phyloP scores from a whole-genome alignment of 768 basidiomycete species.

The Rhodotorula toruloides region DNA sequence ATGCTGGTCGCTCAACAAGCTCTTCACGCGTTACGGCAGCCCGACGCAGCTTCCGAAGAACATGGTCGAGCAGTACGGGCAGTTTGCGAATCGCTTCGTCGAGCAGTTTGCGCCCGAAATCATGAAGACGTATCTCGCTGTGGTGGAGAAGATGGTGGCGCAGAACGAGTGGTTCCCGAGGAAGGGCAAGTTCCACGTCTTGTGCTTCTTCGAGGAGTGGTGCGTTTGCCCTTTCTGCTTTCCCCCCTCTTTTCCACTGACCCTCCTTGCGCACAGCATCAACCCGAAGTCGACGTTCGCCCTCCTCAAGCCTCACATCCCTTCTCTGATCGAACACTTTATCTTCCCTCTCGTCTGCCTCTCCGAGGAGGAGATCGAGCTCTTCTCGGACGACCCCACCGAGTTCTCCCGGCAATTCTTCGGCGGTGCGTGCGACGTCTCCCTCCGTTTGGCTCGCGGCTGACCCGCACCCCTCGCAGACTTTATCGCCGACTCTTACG shows the following conservation, averaged over 20 bases:
- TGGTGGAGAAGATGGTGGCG: conserved; percentile 63
- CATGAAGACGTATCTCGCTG: conserved; percentile 67
- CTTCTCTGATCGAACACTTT: conserved; percentile 69
- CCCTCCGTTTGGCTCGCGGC: not conserved
- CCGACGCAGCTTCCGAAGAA: conserved; percentile 75
- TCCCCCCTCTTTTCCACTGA: not conserved
- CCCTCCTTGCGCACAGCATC: conserved; percentile 53
- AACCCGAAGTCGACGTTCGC: conserved; percentile 91
- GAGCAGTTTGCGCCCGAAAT: conserved; percentile 92
- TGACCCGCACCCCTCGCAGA: conserved; percentile 51
- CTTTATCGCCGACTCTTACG: conserved; percentile 71
- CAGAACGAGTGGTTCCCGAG: conserved; percentile 70
- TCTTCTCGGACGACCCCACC: conserved; percentile 76
- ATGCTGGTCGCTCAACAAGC: conserved; percentile 66
- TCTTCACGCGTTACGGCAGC: conserved; percentile 81
- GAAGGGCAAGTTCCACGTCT: conserved; percentile 73
- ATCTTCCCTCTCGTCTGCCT: conserved; percentile 84
- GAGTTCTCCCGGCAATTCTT: conserved; percentile 73
- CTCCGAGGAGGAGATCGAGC: conserved; percentile 59
- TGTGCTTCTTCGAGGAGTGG: conserved; percentile 85
- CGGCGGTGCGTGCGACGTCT: conserved; percentile 55
- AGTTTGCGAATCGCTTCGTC: conserved; percentile 78
- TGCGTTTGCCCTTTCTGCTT: conserved; percentile 46
- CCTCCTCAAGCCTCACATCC: conserved; percentile 76
- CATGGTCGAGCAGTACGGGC: conserved; percentile 59